Percentiles rank a stretch among this genome's conserved stretches.
phyloP scores from a whole-genome alignment of 192 early-diverging fungal genomes.

The Coemansia sp. region DNA sequence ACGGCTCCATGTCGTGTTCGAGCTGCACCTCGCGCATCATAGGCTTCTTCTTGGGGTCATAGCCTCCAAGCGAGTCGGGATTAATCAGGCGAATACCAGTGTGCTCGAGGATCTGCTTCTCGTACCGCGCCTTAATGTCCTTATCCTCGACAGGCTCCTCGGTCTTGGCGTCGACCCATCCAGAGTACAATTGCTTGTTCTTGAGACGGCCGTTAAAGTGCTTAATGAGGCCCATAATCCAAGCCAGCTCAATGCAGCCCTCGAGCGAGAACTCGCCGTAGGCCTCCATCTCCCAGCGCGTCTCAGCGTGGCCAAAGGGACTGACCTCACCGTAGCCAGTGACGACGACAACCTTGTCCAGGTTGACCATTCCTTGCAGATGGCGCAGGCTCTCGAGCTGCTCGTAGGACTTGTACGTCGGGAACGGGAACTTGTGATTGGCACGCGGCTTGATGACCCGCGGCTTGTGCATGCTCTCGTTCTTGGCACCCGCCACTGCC shows the following conservation, averaged over 20 bases:
- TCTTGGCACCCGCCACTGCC: conserved; percentile 74
- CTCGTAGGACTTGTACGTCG: conserved; percentile 64
- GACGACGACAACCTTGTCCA: conserved; percentile 91
- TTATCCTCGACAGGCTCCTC: conserved; percentile 81
- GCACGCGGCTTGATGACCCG: conserved; percentile 85
- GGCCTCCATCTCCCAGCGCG: conserved; percentile 98
- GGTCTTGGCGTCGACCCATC: conserved; percentile 88
- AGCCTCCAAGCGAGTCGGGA: conserved; percentile 59
- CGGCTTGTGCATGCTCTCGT: conserved; percentile 65
- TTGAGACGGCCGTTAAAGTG: conserved; percentile 65
- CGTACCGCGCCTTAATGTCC: conserved; percentile 91
- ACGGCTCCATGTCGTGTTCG: conserved; percentile 83
- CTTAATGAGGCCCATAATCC: conserved; percentile 96
- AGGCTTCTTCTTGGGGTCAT: conserved; percentile 77
- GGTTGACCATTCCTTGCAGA: conserved; percentile 76
- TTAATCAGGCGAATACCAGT: conserved; percentile 66
- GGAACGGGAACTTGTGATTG: conserved; percentile 96
- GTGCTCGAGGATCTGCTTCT: conserved; percentile 88
- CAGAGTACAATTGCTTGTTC: conserved; percentile 57
- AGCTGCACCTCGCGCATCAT: conserved; percentile 91
- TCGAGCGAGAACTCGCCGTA: conserved; percentile 63
- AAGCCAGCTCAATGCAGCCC: conserved; percentile 93
- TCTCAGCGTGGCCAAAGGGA: conserved; percentile 88
- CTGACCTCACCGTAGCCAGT: conserved; percentile 94
- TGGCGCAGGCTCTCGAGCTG: conserved; percentile 63